phyloP scores from a whole-genome alignment of 164 flowering plant genomes.

The Houttuynia cordata region DNA sequence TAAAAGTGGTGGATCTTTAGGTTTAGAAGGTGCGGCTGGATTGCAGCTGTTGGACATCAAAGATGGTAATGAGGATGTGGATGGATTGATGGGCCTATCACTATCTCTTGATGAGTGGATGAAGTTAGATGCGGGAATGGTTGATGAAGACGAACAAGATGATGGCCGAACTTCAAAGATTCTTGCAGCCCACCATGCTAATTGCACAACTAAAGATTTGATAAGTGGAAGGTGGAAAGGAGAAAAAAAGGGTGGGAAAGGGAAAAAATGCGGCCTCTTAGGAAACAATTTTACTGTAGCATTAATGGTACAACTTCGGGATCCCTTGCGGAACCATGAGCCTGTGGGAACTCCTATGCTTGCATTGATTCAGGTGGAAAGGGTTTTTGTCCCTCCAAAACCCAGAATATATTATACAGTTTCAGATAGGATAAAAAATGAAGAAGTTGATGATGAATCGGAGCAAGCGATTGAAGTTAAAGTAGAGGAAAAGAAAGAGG shows the following conservation, averaged over 20 bases:
- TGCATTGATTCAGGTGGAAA: constrained; percentile 78
- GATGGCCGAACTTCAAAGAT: constrained; percentile 62
- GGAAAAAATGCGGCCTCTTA: constrained; percentile 61
- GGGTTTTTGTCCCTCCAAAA: constrained; percentile 78
- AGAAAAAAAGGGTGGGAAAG: constrained; percentile 38
- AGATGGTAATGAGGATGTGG: constrained; percentile 48
- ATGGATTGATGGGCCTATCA: constrained; percentile 82
- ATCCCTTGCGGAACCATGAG: constrained; percentile 85
- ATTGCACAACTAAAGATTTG: constrained; percentile 19
- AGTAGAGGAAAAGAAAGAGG: constrained; percentile 17
- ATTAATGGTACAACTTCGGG: constrained; percentile 86
- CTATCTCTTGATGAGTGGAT: constrained; percentile 91
- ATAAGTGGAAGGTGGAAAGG: constrained; percentile 41
- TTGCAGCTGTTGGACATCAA: constrained; percentile 66
- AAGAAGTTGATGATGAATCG: constrained; percentile 39
- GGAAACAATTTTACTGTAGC: constrained; percentile 91
- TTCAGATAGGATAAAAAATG: constrained; percentile 24
- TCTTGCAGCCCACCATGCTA: constrained; percentile 89
- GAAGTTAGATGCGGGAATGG: constrained; percentile 75
- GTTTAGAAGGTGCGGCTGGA: constrained; percentile 71
- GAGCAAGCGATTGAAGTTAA: constrained; percentile 14
- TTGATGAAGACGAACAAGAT: constrained; percentile 54
- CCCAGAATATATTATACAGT: constrained; percentile 59
- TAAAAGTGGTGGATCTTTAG: constrained; percentile 39
- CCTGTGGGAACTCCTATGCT: constrained; percentile 98